These are phyloP conservation scores for Psilocybe mexicana DNA, from an alignment of 1,284 basidiomycete species.

Conservation along the genomic window DNA sequence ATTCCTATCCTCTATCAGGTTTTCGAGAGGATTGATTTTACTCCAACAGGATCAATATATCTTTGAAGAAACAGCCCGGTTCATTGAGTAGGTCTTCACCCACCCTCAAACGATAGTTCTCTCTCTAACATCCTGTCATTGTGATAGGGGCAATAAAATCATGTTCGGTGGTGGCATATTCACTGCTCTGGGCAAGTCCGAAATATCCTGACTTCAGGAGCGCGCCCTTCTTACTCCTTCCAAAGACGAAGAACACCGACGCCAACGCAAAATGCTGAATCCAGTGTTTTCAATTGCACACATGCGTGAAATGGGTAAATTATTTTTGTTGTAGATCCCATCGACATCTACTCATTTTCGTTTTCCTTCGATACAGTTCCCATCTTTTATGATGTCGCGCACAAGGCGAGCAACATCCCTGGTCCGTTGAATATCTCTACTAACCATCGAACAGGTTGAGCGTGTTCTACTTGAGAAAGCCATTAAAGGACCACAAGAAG, in stretches of 20 bases:
- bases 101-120: neutral
- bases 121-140: neutral
- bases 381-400: neutral
- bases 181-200: constrained; percentile 18
- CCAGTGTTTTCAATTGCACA: constrained; percentile 28
- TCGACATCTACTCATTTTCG: neutral
- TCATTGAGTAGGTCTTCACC: constrained; percentile 20
- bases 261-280: constrained; percentile 28
- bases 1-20: neutral
- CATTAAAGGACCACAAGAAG: neutral
- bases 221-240: neutral
- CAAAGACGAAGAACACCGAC: constrained; percentile 26
- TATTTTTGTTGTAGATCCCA: neutral
- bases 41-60: constrained; percentile 26
- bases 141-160: constrained; percentile 14
- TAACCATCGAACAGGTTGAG: neutral
- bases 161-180: constrained; percentile 25
- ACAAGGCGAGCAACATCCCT: neutral
- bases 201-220: neutral
- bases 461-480: neutral
- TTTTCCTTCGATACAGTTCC: neutral
- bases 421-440: neutral
- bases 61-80: constrained; percentile 24
- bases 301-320: constrained; percentile 26
- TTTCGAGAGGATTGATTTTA: too few relatives aligned